A percentile compares a stretch with the other conserved stretches of the same genome.
Conservation (phyloP, 805 yeast species). For the Candida germanica region DNA sequence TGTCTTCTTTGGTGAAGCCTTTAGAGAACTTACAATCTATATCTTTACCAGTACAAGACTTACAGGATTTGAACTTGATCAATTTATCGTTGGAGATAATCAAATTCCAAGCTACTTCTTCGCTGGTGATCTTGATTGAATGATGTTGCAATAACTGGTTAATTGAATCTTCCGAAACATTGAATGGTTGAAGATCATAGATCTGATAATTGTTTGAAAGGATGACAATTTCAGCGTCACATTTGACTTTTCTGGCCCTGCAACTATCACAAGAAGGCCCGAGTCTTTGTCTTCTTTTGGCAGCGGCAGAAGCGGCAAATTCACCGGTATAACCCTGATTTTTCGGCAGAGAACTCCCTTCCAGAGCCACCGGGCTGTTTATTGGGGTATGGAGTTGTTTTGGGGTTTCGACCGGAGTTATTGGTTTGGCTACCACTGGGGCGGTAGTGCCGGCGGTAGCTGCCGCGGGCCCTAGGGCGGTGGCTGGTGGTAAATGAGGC, state of each 20-base stretch:
- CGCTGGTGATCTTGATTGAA: not conserved
- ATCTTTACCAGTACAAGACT: constrained; percentile 48
- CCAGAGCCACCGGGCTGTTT: too few relatives aligned
- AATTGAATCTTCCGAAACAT: not conserved
- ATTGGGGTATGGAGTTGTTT: not conserved
- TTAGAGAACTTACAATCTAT: constrained; percentile 54
- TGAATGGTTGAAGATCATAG: not conserved
- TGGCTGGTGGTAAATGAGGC: not conserved
- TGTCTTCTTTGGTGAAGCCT: constrained; percentile 65
- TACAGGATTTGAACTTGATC: constrained; percentile 53
- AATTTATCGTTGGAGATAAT: constrained; percentile 27
- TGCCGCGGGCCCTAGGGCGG: not conserved
- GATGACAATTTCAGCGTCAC: constrained; percentile 61
- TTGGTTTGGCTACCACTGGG: not conserved
- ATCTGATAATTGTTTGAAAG: constrained; percentile 15
- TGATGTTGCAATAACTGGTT: not conserved
- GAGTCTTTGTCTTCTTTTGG: constrained; percentile 55
- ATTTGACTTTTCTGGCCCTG: constrained; percentile 65
- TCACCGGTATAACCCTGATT: not conserved
- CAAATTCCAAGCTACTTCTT: constrained; percentile 8
- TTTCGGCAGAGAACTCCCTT: not conserved
- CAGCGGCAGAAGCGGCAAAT: not conserved
- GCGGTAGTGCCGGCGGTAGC: not conserved
- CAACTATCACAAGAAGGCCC: constrained; percentile 79
- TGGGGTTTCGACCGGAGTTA: not conserved